Conservation (phyloP, 768 basidiomycete genomes). For the Tylopilus sp. region DNA sequence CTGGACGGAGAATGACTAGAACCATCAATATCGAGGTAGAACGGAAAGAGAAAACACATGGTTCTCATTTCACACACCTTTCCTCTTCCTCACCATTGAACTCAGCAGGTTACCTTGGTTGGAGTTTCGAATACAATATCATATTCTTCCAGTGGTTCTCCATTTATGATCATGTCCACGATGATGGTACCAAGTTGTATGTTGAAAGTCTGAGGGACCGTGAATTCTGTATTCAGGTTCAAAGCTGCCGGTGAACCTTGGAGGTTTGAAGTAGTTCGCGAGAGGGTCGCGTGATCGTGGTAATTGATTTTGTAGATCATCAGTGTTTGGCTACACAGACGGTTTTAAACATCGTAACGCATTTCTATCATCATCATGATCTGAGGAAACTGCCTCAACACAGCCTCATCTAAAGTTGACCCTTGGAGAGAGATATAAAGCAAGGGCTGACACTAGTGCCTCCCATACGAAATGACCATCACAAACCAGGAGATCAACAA, state of each 20-base stretch:
- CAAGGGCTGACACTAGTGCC: background rate
- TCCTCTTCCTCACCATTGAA: too few relatives aligned
- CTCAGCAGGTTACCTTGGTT: slow-evolving; percentile 19
- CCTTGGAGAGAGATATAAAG: too few relatives aligned
- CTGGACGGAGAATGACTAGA: slow-evolving; percentile 11
- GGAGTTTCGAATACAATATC: slow-evolving; percentile 3
- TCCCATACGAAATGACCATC: slow-evolving; percentile 5
- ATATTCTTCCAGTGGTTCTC: slow-evolving; percentile 11
- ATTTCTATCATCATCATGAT: too few relatives aligned
- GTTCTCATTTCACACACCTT: slow-evolving; percentile 7
- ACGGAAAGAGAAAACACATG: background rate
- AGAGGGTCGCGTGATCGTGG: too few relatives aligned
- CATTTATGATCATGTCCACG: slow-evolving; percentile 14
- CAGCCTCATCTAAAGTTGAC: background rate
- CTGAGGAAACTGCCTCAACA: background rate
- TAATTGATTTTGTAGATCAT: too few relatives aligned
- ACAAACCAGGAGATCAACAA: background rate
- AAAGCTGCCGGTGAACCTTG: too few relatives aligned
- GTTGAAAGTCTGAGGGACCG: too few relatives aligned
- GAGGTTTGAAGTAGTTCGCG: too few relatives aligned
- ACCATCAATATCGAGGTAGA: background rate
- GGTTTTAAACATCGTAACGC: too few relatives aligned
- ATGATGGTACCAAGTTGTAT: slow-evolving; percentile 19
- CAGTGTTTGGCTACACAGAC: too few relatives aligned
- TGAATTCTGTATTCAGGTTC: too few relatives aligned